A percentile compares a stretch with the other conserved stretches of the same genome.
Conservation (phyloP, 75 land plant species). For the Pinus albicaulis region DNA sequence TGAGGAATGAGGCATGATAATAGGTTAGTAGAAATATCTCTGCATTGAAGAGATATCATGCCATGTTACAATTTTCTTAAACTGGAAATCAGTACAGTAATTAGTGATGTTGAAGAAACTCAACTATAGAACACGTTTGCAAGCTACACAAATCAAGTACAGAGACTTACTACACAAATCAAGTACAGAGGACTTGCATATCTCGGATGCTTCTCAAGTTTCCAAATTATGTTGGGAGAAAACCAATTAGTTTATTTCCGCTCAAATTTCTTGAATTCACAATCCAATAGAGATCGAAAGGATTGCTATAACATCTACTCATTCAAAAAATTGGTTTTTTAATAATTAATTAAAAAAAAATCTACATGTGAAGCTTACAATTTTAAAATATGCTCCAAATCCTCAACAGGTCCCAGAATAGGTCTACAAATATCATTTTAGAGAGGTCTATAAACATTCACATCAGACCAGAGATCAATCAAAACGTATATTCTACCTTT, state of each 20-base stretch:
- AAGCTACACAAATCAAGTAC: not conserved
- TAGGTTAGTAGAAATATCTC: slow-evolving; percentile 77
- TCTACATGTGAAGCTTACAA: slow-evolving; percentile 32
- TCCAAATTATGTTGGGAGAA: slow-evolving; percentile 81
- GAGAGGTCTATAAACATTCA: slow-evolving; percentile 65
- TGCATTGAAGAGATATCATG: slow-evolving; percentile 11
- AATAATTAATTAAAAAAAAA: not conserved
- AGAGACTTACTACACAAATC: slow-evolving; percentile 33
- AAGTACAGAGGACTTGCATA: slow-evolving; percentile 46
- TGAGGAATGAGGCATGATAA: slow-evolving; percentile 71
- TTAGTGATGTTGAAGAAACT: not conserved
- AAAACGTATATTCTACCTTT: not conserved
- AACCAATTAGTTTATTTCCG: slow-evolving; percentile 63
- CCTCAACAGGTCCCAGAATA: slow-evolving; percentile 82
- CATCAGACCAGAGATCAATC: not conserved
- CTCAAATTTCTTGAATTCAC: slow-evolving; percentile 61
- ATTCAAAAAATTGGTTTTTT: not conserved
- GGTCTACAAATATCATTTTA: slow-evolving; percentile 59
- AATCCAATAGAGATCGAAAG: not conserved
- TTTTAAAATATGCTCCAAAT: slow-evolving; percentile 84
- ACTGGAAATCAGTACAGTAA: not conserved
- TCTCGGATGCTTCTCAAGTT: slow-evolving; percentile 80
- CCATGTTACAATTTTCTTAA: not conserved
- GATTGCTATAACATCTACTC: not conserved
- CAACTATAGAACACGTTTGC: not conserved